Base-by-base conservation (phyloP, 345 rosid species). In the Aquilaria yunnanensis region DNA sequence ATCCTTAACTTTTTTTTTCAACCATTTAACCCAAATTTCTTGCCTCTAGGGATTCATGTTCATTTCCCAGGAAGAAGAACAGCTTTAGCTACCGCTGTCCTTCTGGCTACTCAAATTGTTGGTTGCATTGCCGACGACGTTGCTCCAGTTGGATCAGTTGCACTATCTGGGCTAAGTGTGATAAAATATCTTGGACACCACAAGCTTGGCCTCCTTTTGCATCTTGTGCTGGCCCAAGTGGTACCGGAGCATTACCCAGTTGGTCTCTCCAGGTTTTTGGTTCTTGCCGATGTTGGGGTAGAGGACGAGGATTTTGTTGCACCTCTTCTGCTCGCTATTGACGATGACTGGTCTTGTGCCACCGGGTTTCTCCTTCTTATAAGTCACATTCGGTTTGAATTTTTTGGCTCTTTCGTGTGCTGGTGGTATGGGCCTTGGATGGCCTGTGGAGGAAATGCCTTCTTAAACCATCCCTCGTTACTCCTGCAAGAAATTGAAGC, bases 171-270 rank as follows among this genome's bases (percentile, higher is more conserved):
- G 99, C 54, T 94, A 97, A 10, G 99, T 94, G 72, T 94, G 99
- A 74, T 94, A 94, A 72, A 94, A 94, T 47, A 94, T 94, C 76
- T 94, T 94, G 2, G 99, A 94, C 23, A 94, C 99, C 14, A 94
- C 99, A 32, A 94, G 91, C 70, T 94, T 97, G 14, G 97, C 99
- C 81, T 94, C 99, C 76, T 81, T 94, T 78, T 94, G 97, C 71
- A 90, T 97, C 67, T 90, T 97, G 51, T 83, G 82, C 77, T 82
- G 89, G 9, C 99, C 99, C 53, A 94, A 76, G 55, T 94, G 99
- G 78, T 94, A 94, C 62, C 90, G 99, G 76, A 90, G 99, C 99
- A 94, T 94, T 23, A 94, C 97, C 99, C 99, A 94, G 67, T 90
- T 94, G 62, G 99, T 94, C 78, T 94, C 90, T 55, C 90, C 97